Evolutionary conservation across 768 basidiomycete genomes (phyloP).

Genomic region (Xerocomellus amylosporus): DNA sequence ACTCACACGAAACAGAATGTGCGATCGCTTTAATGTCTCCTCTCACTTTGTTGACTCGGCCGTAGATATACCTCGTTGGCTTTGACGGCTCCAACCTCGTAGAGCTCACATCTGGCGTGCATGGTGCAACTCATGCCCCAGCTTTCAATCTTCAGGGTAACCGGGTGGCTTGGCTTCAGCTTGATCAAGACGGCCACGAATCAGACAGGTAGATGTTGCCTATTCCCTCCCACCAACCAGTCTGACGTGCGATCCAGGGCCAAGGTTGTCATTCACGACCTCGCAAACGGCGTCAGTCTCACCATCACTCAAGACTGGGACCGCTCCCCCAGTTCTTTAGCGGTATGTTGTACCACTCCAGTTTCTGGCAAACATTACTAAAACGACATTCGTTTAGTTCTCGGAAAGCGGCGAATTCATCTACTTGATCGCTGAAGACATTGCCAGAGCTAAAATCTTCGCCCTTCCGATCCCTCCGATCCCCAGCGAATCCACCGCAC

Average conservation of each 20-base stretch:
- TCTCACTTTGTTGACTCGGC: background rate
- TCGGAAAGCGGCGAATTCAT: conserved; percentile 65
- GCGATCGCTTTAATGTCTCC: background rate
- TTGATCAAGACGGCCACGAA: conserved; percentile 87
- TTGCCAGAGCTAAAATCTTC: conserved; percentile 75
- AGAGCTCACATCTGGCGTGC: conserved; percentile 78
- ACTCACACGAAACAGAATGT: conserved; percentile 92
- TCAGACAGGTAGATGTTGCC: conserved; percentile 57
- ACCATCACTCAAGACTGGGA: conserved; percentile 86
- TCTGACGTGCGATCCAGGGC: conserved; percentile 40
- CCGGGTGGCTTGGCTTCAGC: conserved; percentile 85
- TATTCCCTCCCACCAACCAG: background rate
- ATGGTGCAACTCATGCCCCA: conserved; percentile 79
- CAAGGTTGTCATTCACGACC: conserved; percentile 77
- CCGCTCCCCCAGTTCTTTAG: conserved; percentile 51
- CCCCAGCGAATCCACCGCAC: conserved; percentile 50
- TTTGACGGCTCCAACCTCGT: conserved; percentile 51
- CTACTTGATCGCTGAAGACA: conserved; percentile 75
- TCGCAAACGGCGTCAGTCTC: conserved; percentile 61
- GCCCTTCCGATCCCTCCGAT: conserved; percentile 64
- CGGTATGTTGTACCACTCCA: conserved; percentile 4
- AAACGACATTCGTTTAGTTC: conserved; percentile 48
- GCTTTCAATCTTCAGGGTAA: conserved; percentile 63
- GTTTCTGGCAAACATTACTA: background rate
- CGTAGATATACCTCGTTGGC: conserved; percentile 67